A percentile compares a stretch with the other conserved stretches of the same genome.
phyloP scores from a whole-genome alignment of 306 rosid species.

The Rubus parviflorus region DNA sequence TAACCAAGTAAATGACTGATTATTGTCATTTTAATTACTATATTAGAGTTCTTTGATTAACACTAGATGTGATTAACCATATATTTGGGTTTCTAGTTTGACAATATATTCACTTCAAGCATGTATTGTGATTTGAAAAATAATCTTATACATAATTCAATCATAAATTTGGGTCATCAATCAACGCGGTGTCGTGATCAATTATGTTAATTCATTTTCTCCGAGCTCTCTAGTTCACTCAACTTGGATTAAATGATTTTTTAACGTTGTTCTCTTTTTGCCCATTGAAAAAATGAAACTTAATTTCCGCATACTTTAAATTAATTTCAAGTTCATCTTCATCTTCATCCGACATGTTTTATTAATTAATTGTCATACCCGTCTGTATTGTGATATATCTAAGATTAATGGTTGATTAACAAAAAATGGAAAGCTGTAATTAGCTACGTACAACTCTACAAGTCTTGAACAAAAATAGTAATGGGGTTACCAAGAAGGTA shows the following conservation, averaged over 20 bases:
- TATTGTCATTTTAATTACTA: not conserved
- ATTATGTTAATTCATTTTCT: no score
- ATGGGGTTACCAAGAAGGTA: not conserved
- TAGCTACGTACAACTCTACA: not conserved
- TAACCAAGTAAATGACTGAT: not conserved
- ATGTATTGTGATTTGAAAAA: not conserved
- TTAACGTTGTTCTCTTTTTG: no score
- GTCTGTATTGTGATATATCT: not conserved
- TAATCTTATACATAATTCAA: no score
- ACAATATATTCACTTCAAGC: not conserved
- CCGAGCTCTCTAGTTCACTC: no score
- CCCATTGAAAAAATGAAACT: not conserved
- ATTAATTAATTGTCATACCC: not conserved
- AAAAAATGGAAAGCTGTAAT: not conserved
- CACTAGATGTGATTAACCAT: no score
- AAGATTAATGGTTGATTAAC: not conserved
- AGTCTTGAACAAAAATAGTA: not conserved
- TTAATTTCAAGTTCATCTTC: not conserved
- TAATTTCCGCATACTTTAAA: not conserved
- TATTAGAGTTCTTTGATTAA: no score
- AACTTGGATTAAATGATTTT: no score
- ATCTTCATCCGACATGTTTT: not conserved
- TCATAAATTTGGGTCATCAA: not conserved
- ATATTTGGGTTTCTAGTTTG: no score
- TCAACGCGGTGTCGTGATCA: no score